Conservation (phyloP, 192 early-diverging fungal species). For the Thamnidium elegans region DNA sequence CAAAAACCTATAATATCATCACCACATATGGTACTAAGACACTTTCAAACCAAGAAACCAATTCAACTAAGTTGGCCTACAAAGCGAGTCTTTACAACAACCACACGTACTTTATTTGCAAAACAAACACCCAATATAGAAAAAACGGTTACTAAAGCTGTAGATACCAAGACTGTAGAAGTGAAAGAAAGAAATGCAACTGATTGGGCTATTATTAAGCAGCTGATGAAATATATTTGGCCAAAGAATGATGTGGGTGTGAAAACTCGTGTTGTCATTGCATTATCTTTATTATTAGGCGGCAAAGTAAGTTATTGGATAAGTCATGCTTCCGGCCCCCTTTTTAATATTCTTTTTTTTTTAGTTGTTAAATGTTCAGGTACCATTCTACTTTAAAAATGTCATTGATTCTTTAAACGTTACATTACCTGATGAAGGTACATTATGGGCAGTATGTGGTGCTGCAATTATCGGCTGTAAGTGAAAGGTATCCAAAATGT, state of each 20-base stretch:
- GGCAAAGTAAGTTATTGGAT: slow-evolving; percentile 56
- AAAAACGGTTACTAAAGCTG: too few relatives aligned
- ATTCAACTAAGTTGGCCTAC: too few relatives aligned
- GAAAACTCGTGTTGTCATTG: slow-evolving; percentile 83
- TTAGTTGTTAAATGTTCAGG: slow-evolving; percentile 83
- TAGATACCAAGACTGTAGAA: too few relatives aligned
- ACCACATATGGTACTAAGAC: too few relatives aligned
- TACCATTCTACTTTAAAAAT: slow-evolving; percentile 94
- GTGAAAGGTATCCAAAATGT: slow-evolving; percentile 14
- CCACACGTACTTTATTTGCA: too few relatives aligned
- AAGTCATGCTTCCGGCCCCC: slow-evolving; percentile 16
- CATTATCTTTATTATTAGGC: slow-evolving; percentile 78
- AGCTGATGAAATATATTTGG: slow-evolving; percentile 66
- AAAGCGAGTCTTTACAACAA: too few relatives aligned
- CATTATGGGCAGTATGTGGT: slow-evolving; percentile 78
- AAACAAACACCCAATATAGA: too few relatives aligned
- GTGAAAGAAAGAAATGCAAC: slow-evolving; percentile 26
- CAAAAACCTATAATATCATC: too few relatives aligned
- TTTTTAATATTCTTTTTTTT: not conserved
- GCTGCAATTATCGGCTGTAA: slow-evolving; percentile 88
- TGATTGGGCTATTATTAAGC: slow-evolving; percentile 42
- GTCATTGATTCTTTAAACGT: slow-evolving; percentile 84
- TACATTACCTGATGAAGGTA: slow-evolving; percentile 58
- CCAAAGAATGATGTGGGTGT: slow-evolving; percentile 83
- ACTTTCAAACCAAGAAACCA: too few relatives aligned